phyloP scores from a whole-genome alignment of 805 yeast species.

The Danielia oregonensis region DNA sequence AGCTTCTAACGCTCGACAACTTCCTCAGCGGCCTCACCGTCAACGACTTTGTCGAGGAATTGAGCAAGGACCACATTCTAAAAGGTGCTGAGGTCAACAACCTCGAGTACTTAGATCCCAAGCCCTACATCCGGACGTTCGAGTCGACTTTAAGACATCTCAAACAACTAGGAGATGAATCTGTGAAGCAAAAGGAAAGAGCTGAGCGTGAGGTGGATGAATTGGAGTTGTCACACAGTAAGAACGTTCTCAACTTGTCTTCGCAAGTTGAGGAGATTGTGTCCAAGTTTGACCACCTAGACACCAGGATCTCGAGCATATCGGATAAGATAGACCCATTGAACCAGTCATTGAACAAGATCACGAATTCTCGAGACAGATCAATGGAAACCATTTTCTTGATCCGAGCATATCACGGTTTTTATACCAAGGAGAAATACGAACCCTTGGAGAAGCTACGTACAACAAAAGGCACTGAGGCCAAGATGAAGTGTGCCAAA shows the following conservation, averaged over 20 bases:
- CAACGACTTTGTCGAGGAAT: constrained; percentile 74
- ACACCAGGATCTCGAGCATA: constrained; percentile 51
- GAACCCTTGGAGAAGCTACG: constrained; percentile 57
- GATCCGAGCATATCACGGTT: constrained; percentile 72
- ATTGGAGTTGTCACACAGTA: constrained; percentile 64
- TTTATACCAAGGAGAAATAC: constrained; percentile 54
- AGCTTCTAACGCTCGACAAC: constrained; percentile 54
- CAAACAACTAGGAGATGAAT: constrained; percentile 55
- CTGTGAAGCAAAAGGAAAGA: constrained; percentile 45
- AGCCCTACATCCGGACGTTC: constrained; percentile 90
- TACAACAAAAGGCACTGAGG: constrained; percentile 43
- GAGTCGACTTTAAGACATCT: constrained; percentile 79
- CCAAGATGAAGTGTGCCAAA: constrained; percentile 64
- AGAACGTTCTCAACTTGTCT: constrained; percentile 56
- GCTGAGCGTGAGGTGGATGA: constrained; percentile 55
- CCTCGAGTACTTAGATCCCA: constrained; percentile 71
- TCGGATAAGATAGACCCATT: constrained; percentile 62
- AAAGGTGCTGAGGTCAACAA: constrained; percentile 49
- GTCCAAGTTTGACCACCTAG: constrained; percentile 47
- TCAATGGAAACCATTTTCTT: constrained; percentile 69
- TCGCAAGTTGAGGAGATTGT: constrained; percentile 45
- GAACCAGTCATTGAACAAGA: constrained; percentile 62
- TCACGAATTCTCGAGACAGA: constrained; percentile 69
- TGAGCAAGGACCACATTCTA: constrained; percentile 63
- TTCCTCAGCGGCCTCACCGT: constrained; percentile 69